Evolutionary conservation across 495 filamentous ascomycete genomes (phyloP), one percentile per base, ranked within the genome.

Genomic region (Penicillium alfredii): DNA sequence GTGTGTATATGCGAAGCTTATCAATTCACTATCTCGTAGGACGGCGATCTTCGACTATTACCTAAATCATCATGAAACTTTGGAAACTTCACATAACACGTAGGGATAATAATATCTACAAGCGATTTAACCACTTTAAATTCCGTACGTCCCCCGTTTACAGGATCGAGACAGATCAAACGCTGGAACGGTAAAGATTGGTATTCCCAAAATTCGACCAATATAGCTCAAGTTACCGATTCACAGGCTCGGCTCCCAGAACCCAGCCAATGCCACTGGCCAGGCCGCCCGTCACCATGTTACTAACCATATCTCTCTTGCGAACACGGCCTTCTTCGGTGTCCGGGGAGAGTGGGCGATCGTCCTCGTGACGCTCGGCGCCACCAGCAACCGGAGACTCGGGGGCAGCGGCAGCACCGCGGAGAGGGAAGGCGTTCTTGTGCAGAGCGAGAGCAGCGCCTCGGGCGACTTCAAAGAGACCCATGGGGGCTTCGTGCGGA

Each of bases 251-350:
- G 9, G 82, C 82, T 43, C 82, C 83, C 42, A 94, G 72, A 23
- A 94, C 70, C 87, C 87, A 94, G 2, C 87, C 87, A 49, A 94
- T 77, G 3, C 87, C 86, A 49, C 80, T 84, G 2, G 82, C 87
- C 45, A 94, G 60, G 9, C 56, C 86, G 51, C 68, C 84, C 47
- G 57, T 88, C 58, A 71, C 79, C 82, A 74, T 88, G 68, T 67
- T 84, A 60, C 59, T 76, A 33, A 93, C 71, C 62, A 89, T 76
- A 67, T 94, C 87, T 45, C 88, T 71, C 65, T 89, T 92, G 28
- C 86, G 66, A 15, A 78, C 72, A 43, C 78, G 67, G 8, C 63
- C 72, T 11, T 63, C 61, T 46, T 49, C 54, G 51, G 57, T 24
- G 48, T 42, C 60, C 17, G 41, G 45, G 16, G 43, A 51, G 15